Conservation (phyloP, 768 basidiomycete species). For the Filobasidium floriforme region DNA sequence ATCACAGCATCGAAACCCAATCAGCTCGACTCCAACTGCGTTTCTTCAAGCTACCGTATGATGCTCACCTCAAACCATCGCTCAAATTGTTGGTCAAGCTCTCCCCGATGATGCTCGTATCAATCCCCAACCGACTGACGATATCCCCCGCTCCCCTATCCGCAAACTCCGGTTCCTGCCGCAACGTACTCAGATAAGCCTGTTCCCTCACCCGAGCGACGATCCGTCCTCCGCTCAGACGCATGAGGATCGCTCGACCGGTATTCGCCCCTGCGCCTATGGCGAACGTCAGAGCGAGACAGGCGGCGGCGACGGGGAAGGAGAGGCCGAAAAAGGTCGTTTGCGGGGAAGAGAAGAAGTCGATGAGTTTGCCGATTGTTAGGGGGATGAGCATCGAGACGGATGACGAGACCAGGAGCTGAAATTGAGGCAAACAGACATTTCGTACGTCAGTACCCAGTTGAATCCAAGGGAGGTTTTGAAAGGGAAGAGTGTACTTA, state of each 20-base stretch:
- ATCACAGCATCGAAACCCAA: not conserved
- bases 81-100: constrained; percentile 50
- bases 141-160: constrained; percentile 91
- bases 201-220: constrained; percentile 64
- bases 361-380: constrained; percentile 87
- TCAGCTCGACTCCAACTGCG: not conserved
- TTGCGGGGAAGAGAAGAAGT: constrained; percentile 62
- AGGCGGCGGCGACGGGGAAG: constrained; percentile 67
- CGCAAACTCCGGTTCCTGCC: constrained; percentile 86
- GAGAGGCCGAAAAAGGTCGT: constrained; percentile 68
- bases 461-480: too few species aligned
- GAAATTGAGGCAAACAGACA: constrained; percentile 5
- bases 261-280: constrained; percentile 82
- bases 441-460: not conserved
- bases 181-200: constrained; percentile 73
- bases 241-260: constrained; percentile 54
- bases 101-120: constrained; percentile 84
- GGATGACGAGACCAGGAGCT: constrained; percentile 76
- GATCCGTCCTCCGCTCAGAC: constrained; percentile 82
- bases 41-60: not conserved
- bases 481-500: too few species aligned
- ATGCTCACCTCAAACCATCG: constrained; percentile 50
- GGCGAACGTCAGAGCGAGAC: constrained; percentile 69
- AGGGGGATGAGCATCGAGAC: constrained; percentile 90
- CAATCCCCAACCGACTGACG: constrained; percentile 77